Evolutionary conservation across 2,329 filamentous ascomycete species (phyloP).

Genomic region (Colletotrichum orbiculare): DNA sequence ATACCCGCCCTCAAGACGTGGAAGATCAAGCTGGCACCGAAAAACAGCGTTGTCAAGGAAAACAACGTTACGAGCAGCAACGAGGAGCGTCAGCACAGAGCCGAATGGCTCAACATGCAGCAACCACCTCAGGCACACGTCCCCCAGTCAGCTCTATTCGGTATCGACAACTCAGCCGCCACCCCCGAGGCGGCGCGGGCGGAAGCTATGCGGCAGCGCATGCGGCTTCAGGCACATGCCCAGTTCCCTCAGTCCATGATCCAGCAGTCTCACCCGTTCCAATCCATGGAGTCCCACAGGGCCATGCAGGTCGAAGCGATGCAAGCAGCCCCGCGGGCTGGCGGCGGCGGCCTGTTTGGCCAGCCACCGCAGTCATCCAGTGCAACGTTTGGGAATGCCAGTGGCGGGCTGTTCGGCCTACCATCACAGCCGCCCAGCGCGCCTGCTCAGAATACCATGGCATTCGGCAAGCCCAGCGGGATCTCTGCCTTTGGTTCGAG

Average conservation of each 20-base stretch:
- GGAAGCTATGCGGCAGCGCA: too few relatives aligned
- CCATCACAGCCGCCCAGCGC: not conserved
- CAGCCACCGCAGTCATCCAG: too few relatives aligned
- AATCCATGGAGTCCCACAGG: too few relatives aligned
- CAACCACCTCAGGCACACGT: constrained; percentile 40
- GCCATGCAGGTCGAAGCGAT: too few relatives aligned
- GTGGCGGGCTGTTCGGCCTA: not conserved
- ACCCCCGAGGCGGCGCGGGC: not conserved
- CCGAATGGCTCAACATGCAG: constrained; percentile 41
- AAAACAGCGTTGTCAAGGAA: constrained; percentile 26
- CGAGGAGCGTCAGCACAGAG: constrained; percentile 50
- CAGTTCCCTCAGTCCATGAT: too few relatives aligned
- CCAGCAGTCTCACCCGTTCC: too few relatives aligned
- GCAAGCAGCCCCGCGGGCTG: too few relatives aligned
- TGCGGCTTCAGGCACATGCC: too few relatives aligned
- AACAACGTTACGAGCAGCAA: constrained; percentile 50
- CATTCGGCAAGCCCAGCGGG: not conserved
- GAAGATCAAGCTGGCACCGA: constrained; percentile 62
- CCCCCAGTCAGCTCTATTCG: constrained; percentile 36
- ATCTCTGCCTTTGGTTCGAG: not conserved
- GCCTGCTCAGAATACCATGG: not conserved
- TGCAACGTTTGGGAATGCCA: too few relatives aligned
- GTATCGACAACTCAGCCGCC: not conserved
- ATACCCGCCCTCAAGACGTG: constrained; percentile 67
- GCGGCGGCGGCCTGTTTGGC: too few relatives aligned